phyloP scores from a whole-genome alignment of 1,284 basidiomycete species.

The Taiwanofungus camphoratus region DNA sequence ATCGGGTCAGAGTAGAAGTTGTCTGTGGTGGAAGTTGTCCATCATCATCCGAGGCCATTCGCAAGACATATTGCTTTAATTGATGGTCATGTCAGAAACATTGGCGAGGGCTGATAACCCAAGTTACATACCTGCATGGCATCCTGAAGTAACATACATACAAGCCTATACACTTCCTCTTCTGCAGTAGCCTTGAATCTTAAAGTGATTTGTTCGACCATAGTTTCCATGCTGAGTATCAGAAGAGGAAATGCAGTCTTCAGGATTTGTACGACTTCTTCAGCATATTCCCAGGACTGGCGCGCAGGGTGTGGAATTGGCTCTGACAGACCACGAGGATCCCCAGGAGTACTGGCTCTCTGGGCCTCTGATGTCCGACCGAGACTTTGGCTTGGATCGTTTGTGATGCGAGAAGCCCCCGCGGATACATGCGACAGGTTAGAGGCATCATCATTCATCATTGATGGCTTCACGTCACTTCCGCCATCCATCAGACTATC shows the following conservation, averaged over 20 bases:
- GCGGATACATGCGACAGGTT: neutral
- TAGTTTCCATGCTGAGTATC: slow-evolving; percentile 93
- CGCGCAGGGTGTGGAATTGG: slow-evolving; percentile 38
- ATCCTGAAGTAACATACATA: slow-evolving; percentile 78
- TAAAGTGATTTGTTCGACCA: slow-evolving; percentile 92
- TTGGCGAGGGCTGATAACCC: neutral
- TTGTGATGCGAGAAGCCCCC: neutral
- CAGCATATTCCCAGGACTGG: slow-evolving; percentile 87
- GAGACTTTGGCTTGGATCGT: neutral
- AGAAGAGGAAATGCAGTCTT: slow-evolving; percentile 97
- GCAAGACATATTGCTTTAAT: slow-evolving; percentile 63
- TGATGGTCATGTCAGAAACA: neutral
- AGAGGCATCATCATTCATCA: slow-evolving; percentile 11
- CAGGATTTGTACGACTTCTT: slow-evolving; percentile 91
- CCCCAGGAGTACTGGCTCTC: slow-evolving; percentile 9
- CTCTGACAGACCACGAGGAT: slow-evolving; percentile 1
- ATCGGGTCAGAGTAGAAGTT: slow-evolving; percentile 61
- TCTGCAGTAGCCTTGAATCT: slow-evolving; percentile 91
- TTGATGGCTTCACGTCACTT: neutral
- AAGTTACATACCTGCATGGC: slow-evolving; percentile 51
- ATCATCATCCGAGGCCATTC: slow-evolving; percentile 73
- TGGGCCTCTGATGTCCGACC: slow-evolving; percentile 9
- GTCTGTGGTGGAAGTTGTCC: slow-evolving; percentile 62
- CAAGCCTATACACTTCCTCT: slow-evolving; percentile 93
- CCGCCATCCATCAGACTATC: slow-evolving; percentile 7